Percentiles rank a stretch among this genome's conserved stretches.
Evolutionary conservation across 345 rosid genomes (phyloP).

Genomic region (Turritis glabra): DNA sequence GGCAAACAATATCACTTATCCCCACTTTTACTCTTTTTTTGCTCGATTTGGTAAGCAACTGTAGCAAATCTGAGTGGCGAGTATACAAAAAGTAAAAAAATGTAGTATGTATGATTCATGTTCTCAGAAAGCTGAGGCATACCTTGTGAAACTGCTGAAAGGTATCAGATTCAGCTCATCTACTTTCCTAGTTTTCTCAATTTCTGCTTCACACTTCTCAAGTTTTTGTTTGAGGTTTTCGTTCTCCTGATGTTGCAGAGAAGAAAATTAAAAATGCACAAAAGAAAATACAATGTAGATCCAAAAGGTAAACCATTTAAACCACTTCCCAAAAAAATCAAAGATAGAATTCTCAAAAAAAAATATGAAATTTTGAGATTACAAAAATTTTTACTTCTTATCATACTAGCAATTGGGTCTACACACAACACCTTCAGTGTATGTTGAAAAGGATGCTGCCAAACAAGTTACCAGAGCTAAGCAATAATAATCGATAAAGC

Average conservation of each 20-base stretch:
- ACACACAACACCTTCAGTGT: constrained; percentile 6
- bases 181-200: constrained; percentile 68
- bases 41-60: constrained; percentile 7
- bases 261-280: constrained; percentile 1
- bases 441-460: constrained; percentile 19
- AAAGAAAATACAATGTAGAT: background rate
- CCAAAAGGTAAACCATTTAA: constrained; percentile 6
- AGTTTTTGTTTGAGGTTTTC: constrained; percentile 66
- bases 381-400: background rate
- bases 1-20: constrained; percentile 2
- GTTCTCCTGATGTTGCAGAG: constrained; percentile 55
- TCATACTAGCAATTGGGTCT: background rate
- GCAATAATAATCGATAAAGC: constrained; percentile 11
- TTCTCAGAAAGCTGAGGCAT: constrained; percentile 21
- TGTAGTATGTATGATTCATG: background rate
- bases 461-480: constrained; percentile 5
- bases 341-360: constrained; percentile 4
- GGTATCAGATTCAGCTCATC: constrained; percentile 73
- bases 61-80: constrained; percentile 8
- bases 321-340: constrained; percentile 3
- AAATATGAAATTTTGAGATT: background rate
- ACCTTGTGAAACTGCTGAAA: constrained; percentile 65
- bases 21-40: constrained; percentile 1
- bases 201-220: constrained; percentile 76
- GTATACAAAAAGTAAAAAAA: background rate